A percentile compares a stretch with the other conserved stretches of the same genome.
Evolutionary conservation across 73 alveolate genomes (phyloP).

Genomic region (Tetrahymena borealis): DNA sequence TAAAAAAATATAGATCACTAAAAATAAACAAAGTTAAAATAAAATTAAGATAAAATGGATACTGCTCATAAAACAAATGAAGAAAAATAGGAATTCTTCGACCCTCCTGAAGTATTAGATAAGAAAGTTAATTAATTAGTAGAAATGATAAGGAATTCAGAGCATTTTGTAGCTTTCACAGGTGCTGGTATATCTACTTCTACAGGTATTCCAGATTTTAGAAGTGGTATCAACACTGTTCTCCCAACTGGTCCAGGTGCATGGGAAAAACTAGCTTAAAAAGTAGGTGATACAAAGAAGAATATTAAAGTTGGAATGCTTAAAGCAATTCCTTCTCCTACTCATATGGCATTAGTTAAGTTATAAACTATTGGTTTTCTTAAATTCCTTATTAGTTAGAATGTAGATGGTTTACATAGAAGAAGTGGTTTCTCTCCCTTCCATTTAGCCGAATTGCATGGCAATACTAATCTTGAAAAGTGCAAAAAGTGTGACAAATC

Average conservation of each 20-base stretch:
- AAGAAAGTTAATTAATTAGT: conserved; percentile 54
- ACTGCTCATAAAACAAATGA: conserved; percentile 61
- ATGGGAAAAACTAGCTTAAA: conserved; percentile 73
- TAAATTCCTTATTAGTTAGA: conserved; percentile 66
- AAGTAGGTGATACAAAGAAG: conserved; percentile 19
- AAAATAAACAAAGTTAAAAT: too few relatives aligned
- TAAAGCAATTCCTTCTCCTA: conserved; percentile 52
- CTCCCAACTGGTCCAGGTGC: conserved; percentile 76
- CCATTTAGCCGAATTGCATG: conserved; percentile 80
- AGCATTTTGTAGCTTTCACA: conserved; percentile 75
- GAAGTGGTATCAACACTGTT: conserved; percentile 76
- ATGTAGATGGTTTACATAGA: conserved; percentile 88
- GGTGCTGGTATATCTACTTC: conserved; percentile 96
- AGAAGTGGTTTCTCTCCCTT: conserved; percentile 77
- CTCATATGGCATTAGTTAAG: conserved; percentile 67
- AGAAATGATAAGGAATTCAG: conserved; percentile 51
- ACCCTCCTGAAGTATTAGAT: conserved; percentile 64
- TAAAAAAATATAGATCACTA: too few relatives aligned
- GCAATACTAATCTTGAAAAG: conserved; percentile 65
- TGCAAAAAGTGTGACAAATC: conserved; percentile 60
- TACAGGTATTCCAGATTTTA: conserved; percentile 95
- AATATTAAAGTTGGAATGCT: not conserved
- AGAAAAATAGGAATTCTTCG: conserved; percentile 74
- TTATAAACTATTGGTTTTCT: conserved; percentile 37
- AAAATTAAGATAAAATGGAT: not conserved